These are phyloP conservation scores for Lachancea waltii DNA, from an alignment of 805 yeast species.

Conservation along the genomic window DNA sequence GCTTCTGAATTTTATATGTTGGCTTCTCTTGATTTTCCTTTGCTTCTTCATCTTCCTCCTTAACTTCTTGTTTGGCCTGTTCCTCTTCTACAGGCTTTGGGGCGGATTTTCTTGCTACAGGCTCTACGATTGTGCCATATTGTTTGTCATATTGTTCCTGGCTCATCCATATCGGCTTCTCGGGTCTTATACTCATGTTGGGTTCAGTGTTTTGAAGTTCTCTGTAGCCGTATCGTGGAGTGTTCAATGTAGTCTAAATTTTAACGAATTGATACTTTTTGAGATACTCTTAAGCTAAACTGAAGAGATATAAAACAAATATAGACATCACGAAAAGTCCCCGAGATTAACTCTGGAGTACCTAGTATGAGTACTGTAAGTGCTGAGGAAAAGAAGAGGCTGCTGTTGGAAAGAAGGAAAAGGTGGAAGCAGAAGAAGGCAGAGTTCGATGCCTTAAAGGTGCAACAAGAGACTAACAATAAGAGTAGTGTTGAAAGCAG, in stretches of 20 bases:
- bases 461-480: slow-evolving; percentile 9
- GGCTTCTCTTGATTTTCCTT: slow-evolving; percentile 13
- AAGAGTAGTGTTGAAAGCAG: slow-evolving; percentile 26
- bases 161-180: slow-evolving; percentile 35
- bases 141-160: slow-evolving; percentile 33
- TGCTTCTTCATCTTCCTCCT: slow-evolving; percentile 13
- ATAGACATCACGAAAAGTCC: no score
- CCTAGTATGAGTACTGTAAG: slow-evolving; percentile 23
- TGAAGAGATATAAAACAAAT: no score
- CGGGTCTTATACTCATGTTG: slow-evolving; percentile 22
- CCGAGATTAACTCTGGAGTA: no score
- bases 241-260: no score
- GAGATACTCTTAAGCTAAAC: no score
- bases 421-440: slow-evolving; percentile 56
- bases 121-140: slow-evolving; percentile 18
- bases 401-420: slow-evolving; percentile 40
- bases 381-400: slow-evolving; percentile 31
- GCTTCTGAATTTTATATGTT: slow-evolving; percentile 18
- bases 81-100: slow-evolving; percentile 9
- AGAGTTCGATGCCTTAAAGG: slow-evolving; percentile 26
- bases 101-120: slow-evolving; percentile 5
- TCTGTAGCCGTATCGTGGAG: no score
- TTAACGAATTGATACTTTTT: no score
- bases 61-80: slow-evolving; percentile 3
- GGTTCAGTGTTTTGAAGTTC: background rate